Evolutionary conservation across 768 basidiomycete genomes (phyloP).

Genomic region (Cyathus striatus): DNA sequence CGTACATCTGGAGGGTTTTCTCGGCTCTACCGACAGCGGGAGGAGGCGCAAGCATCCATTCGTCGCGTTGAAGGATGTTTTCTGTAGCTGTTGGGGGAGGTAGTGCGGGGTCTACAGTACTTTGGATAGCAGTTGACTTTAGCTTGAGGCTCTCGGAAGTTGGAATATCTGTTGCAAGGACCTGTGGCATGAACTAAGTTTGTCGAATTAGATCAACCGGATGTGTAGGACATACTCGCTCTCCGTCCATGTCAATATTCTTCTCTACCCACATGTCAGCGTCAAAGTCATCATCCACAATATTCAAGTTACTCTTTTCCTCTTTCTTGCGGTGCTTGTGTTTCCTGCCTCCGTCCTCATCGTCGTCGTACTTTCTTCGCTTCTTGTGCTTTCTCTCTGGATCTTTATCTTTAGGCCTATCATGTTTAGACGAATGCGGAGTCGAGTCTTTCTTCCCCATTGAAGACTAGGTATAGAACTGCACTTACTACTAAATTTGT

Average conservation of each 20-base stretch:
- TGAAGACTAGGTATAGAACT: background rate
- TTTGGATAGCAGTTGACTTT: constrained; percentile 50
- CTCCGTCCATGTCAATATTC: constrained; percentile 75
- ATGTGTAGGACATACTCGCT: constrained; percentile 46
- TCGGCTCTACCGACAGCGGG: constrained; percentile 21
- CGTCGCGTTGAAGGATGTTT: constrained; percentile 59
- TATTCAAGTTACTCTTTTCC: constrained; percentile 35
- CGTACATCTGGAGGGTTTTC: constrained; percentile 17
- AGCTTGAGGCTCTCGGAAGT: constrained; percentile 68
- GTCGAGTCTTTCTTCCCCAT: constrained; percentile 11
- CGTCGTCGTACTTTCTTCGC: constrained; percentile 45
- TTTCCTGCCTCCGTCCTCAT: constrained; percentile 20
- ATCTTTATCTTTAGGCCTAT: constrained; percentile 28
- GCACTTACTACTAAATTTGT: too few relatives aligned
- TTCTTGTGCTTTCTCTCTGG: constrained; percentile 48
- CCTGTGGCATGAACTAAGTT: constrained; percentile 27
- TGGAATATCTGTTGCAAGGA: constrained; percentile 70
- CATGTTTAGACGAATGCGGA: constrained; percentile 23
- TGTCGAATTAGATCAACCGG: constrained; percentile 6
- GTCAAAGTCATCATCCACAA: constrained; percentile 72
- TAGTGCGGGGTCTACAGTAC: constrained; percentile 39
- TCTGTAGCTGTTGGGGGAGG: constrained; percentile 44
- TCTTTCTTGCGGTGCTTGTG: constrained; percentile 40
- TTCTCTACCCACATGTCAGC: constrained; percentile 87
- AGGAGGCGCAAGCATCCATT: constrained; percentile 82